These are phyloP conservation scores for Macrophomina pseudophaseolina DNA, from an alignment of 2,329 filamentous ascomycete genomes.

Conservation along the genomic window DNA sequence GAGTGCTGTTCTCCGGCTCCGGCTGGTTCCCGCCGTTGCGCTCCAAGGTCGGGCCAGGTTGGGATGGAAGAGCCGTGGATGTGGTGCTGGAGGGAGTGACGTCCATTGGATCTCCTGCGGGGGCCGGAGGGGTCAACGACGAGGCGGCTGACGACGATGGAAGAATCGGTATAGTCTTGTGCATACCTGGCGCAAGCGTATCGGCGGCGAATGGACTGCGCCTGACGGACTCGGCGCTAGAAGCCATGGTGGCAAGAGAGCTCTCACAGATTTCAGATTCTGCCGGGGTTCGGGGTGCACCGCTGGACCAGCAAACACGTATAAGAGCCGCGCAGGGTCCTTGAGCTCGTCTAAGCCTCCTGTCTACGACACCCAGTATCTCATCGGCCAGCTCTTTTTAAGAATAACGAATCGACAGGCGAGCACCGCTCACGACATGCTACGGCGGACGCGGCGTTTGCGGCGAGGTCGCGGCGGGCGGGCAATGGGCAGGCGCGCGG, in stretches of 20 bases:
- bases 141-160: constrained; percentile 53
- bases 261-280: constrained; percentile 23
- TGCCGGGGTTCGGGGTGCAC: neutral
- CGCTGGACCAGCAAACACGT: constrained; percentile 14
- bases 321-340: constrained; percentile 9
- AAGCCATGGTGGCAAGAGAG: constrained; percentile 44
- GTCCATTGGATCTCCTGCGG: constrained; percentile 61
- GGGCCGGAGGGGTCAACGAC: constrained; percentile 39
- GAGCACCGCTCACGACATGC: constrained; percentile 24
- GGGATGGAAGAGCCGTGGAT: constrained; percentile 53
- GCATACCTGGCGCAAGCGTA: constrained; percentile 49
- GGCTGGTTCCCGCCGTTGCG: constrained; percentile 41
- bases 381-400: constrained; percentile 25
- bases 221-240: constrained; percentile 49
- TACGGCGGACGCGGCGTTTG: constrained; percentile 8
- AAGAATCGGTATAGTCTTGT: constrained; percentile 59
- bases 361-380: neutral
- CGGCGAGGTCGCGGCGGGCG: neutral
- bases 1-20: constrained; percentile 31
- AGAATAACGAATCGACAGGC: constrained; percentile 15
- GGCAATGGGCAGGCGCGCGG: neutral
- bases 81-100: constrained; percentile 55
- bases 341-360: neutral
- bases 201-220: constrained; percentile 54
- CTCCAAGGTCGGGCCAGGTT: constrained; percentile 56